Evolutionary conservation across 331 rosid genomes (phyloP), one percentile per base, ranked within the genome.

Genomic region (Malus hybrid): DNA sequence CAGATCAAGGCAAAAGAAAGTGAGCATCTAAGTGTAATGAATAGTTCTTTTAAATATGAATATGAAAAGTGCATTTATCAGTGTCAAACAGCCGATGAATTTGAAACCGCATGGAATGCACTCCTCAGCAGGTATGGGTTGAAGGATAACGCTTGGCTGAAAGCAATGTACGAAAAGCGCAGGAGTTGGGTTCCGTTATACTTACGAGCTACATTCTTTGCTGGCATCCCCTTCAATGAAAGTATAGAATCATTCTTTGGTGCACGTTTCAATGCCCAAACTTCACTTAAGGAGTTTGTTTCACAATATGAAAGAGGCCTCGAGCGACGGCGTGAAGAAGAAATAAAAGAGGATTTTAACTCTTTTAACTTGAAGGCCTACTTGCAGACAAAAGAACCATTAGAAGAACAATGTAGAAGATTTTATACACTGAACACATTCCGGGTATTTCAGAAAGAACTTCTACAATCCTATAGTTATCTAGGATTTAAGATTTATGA

Each of bases 341-440:
- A 94, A 80, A 80, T 91, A 68, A 94, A 88, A 72, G 96, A 90
- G 83, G 96, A 93, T 73, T 92, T 88, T 65, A 86, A 94, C 79
- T 81, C 97, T 76, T 83, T 86, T 33, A 88, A 89, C 75, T 82
- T 92, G 80, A 93, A 86, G 72, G 90, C 91, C 18, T 80, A 86
- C 86, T 80, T 94, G 91, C 97, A 90, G 88, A 94, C 97, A 39
- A 89, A 94, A 83, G 97, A 94, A 80, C 89, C 96, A 31, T 84
- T 84, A 32, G 99, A 92, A 87, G 97, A 94, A 67, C 99, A 94
- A 74, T 87, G 97, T 64, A 83, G 92, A 81, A 88, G 92, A 84
- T 86, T 90, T 64, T 94, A 92, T 82, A 90, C 99, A 61, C 99
- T 83, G 42, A 67, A 84, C 50, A 65, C 89, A 42, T 94, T 94